A percentile compares a stretch with the other conserved stretches of the same genome.
phyloP scores from a whole-genome alignment of 345 rosid species.

The Linum tenue region DNA sequence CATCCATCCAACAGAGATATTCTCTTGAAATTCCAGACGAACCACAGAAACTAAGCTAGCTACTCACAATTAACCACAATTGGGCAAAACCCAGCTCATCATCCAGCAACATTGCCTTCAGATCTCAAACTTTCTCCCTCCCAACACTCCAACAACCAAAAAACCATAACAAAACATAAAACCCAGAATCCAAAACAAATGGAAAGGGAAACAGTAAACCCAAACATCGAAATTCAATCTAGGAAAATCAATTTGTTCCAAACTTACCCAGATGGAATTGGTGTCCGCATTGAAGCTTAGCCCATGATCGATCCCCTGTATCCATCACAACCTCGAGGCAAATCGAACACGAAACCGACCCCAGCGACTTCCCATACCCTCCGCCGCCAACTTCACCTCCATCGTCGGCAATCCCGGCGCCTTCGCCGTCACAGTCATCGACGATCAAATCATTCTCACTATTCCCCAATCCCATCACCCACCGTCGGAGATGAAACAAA shows the following conservation, averaged over 20 bases:
- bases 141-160: neutral
- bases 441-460: constrained; percentile 38
- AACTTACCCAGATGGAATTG: constrained; percentile 82
- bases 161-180: neutral
- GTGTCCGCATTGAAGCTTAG: constrained; percentile 95
- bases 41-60: no score
- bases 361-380: constrained; percentile 27
- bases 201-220: neutral
- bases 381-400: constrained; percentile 19
- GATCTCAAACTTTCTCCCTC: constrained; percentile 18
- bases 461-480: constrained; percentile 64
- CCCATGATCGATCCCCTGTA: constrained; percentile 89
- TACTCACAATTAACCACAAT: neutral
- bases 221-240: neutral
- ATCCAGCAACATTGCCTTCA: neutral
- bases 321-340: constrained; percentile 74
- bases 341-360: constrained; percentile 83
- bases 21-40: no score
- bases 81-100: neutral
- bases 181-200: neutral
- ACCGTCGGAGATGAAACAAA: constrained; percentile 3
- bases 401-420: constrained; percentile 24
- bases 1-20: no score
- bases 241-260: neutral
- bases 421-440: constrained; percentile 37